Base-by-base conservation (phyloP, 2,329 filamentous ascomycete genomes). In the Trichoderma polysporum region DNA sequence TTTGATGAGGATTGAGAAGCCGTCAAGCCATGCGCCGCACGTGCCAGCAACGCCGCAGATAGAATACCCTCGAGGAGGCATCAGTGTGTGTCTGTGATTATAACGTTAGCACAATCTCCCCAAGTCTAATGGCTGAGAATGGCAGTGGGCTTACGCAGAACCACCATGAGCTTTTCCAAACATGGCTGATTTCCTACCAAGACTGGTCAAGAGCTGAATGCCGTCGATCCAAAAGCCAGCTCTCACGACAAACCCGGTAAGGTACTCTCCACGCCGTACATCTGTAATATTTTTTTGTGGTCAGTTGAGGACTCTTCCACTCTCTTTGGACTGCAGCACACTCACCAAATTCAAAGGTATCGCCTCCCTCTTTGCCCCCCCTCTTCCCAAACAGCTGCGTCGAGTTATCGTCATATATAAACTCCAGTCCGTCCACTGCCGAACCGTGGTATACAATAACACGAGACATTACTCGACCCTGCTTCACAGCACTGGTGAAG, bases 31-130 rank as follows among this genome's bases (percentile, higher is more conserved):
- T 57, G 86, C 77, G 41, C 85, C 93, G 74, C 89, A 92, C 60
- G 91, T 92, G 66, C 95, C 95, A 12, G 92, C 91, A 70, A 98
- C 85, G 68, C 95, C 95, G 69, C 91, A 94, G 74, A 98, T 90
- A 71, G 85, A 92, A 80, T 95, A 97, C 57, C 94, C 94, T 71
- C 91, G 85, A 12, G 95, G 95, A 60, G 94, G 93, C 72, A 98
- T 91, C 68, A 99, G 84, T 37, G 90, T 95, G 77, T 94, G 90
- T 70, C 94, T 97, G 72, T 1, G 27, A 17, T 29, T 10, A 25
- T 8, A 65, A 19, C 27, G 69, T 78, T 68, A 78, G 73, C 54
- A 69, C 49, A 49, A 8, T 7, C n/a, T 39, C 13, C n/a, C 27
- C 45, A 45, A 7, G 12, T 8, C n/a, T 8, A 7, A 27, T 31